Conservation (phyloP, 108 stramenopile genomes). For the Skeletonema menzelii region DNA sequence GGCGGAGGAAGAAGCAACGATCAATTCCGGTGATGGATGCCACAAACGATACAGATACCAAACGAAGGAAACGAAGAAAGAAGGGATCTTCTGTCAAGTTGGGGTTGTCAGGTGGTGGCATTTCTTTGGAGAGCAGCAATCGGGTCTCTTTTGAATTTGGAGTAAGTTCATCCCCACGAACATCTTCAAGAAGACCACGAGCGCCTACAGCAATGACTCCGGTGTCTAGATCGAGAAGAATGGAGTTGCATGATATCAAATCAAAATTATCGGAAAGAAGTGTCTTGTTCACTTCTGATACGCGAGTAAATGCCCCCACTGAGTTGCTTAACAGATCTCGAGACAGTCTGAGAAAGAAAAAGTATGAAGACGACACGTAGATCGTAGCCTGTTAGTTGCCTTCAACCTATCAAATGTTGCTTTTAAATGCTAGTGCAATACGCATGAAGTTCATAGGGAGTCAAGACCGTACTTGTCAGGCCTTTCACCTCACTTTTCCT, state of each 20-base stretch:
- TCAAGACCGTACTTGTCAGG: no score
- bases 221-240: neutral
- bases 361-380: neutral
- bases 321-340: neutral
- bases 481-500: no score
- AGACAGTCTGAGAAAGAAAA: neutral
- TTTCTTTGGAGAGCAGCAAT: neutral
- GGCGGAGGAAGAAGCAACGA: neutral
- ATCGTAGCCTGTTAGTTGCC: neutral
- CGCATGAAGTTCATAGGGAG: no score
- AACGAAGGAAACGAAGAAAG: conserved; percentile 9
- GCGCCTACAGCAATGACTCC: neutral
- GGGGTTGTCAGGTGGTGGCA: neutral
- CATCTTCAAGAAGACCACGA: neutral
- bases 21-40: neutral
- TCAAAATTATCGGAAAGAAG: conserved; percentile 11
- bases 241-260: conserved; percentile 1
- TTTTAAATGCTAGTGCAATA: no score
- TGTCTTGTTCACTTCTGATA: conserved; percentile 8
- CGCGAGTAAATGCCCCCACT: conserved; percentile 10
- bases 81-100: neutral
- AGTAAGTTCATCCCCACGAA: neutral
- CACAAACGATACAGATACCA: neutral
- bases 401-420: no score
- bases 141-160: conserved; percentile 15